Evolutionary conservation across 1,284 basidiomycete genomes (phyloP).

Genomic region (Omphalotus olearius): DNA sequence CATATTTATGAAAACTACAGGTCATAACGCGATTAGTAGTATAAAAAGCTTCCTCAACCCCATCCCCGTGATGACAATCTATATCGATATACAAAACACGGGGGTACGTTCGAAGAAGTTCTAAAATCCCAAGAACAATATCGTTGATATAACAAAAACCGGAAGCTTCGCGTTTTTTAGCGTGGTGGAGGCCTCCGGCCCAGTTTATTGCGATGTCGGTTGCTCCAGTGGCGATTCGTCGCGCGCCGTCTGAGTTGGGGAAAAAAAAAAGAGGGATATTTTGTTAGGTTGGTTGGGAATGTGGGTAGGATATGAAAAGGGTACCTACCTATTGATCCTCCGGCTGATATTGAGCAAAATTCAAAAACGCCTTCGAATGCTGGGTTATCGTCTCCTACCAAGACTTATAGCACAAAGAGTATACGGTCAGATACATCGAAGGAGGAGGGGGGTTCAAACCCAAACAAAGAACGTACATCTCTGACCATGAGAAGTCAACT

Average conservation of each 20-base stretch:
- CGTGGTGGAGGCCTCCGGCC: slow-evolving; percentile 97
- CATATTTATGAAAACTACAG: slow-evolving; percentile 93
- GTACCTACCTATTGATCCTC: slow-evolving; percentile 78
- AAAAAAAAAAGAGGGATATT: too few relatives aligned
- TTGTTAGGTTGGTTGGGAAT: background rate
- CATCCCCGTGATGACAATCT: slow-evolving; percentile 97
- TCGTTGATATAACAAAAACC: slow-evolving; percentile 99
- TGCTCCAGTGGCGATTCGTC: slow-evolving; percentile 76
- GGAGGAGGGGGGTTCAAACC: background rate
- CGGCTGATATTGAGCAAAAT: slow-evolving; percentile 95
- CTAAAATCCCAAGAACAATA: slow-evolving; percentile 88
- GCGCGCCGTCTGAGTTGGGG: slow-evolving; percentile 85
- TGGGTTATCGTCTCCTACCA: slow-evolving; percentile 94
- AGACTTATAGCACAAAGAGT: slow-evolving; percentile 43
- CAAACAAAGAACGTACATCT: slow-evolving; percentile 56
- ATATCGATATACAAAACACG: slow-evolving; percentile 98
- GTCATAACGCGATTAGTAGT: slow-evolving; percentile 98
- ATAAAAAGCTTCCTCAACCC: slow-evolving; percentile 98
- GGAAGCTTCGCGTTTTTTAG: slow-evolving; percentile 94
- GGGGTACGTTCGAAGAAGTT: slow-evolving; percentile 76
- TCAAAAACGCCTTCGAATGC: slow-evolving; percentile 96
- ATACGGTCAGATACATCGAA: background rate
- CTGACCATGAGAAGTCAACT: slow-evolving; percentile 79
- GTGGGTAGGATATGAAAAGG: background rate
- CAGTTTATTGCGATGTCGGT: slow-evolving; percentile 96